phyloP scores from a whole-genome alignment of 2,329 filamentous ascomycete genomes.

The Aspergillus hortae region DNA sequence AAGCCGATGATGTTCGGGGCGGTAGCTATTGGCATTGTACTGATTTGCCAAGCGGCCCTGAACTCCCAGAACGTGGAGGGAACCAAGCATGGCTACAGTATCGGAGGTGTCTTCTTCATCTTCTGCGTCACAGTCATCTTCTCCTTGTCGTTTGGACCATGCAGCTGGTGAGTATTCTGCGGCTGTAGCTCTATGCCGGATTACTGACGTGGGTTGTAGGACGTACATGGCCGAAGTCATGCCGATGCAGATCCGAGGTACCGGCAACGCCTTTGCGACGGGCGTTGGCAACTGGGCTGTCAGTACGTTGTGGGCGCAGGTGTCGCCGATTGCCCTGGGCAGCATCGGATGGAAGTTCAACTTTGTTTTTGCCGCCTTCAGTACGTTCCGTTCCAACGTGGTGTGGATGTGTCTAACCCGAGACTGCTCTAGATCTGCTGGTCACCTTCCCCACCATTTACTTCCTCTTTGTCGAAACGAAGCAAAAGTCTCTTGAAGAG shows the following conservation, averaged over 20 bases:
- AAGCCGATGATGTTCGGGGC: constrained; percentile 54
- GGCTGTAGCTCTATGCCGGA: not conserved
- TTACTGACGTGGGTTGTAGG: constrained; percentile 39
- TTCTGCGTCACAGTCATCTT: constrained; percentile 61
- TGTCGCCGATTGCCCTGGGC: constrained; percentile 51
- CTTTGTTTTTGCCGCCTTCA: constrained; percentile 56
- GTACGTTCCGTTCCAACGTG: constrained; percentile 17
- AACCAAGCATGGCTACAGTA: constrained; percentile 47
- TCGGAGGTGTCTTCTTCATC: constrained; percentile 63
- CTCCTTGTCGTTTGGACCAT: constrained; percentile 56
- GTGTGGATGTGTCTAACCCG: not conserved
- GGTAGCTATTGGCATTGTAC: constrained; percentile 52
- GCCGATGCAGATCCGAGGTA: constrained; percentile 62
- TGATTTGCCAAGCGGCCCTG: constrained; percentile 59
- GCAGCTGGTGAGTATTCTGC: constrained; percentile 22
- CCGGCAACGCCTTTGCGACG: constrained; percentile 56
- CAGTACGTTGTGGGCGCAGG: constrained; percentile 57
- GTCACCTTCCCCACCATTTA: constrained; percentile 45
- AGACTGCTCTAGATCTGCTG: constrained; percentile 24
- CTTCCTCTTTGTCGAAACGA: constrained; percentile 54
- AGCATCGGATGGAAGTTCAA: constrained; percentile 54
- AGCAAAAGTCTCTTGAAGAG: constrained; percentile 53
- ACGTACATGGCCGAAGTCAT: constrained; percentile 66
- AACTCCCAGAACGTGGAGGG: constrained; percentile 50
- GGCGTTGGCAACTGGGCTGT: constrained; percentile 59